A percentile compares a stretch with the other conserved stretches of the same genome.
Evolutionary conservation across 176 grass and related monocot species (phyloP).

Genomic region (Oryza punctata): DNA sequence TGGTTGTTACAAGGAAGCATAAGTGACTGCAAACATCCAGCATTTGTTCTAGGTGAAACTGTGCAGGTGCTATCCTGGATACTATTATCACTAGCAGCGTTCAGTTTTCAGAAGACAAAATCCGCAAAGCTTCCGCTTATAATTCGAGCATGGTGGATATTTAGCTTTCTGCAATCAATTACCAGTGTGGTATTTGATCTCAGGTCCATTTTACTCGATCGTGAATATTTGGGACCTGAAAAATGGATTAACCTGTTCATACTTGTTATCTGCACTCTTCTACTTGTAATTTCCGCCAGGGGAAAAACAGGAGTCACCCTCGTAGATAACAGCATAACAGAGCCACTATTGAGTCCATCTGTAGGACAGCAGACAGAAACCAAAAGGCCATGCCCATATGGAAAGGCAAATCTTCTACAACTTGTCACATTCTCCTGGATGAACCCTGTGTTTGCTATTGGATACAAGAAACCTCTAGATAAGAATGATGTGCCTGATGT

Average conservation of each 20-base stretch:
- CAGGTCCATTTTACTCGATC: constrained; percentile 45
- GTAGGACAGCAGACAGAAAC: constrained; percentile 56
- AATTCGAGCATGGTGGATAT: constrained; percentile 80
- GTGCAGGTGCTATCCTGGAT: constrained; percentile 75
- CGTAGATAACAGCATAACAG: constrained; percentile 48
- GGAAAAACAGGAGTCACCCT: constrained; percentile 77
- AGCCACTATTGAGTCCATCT: constrained; percentile 68
- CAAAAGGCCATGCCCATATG: constrained; percentile 64
- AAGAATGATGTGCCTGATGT: constrained; percentile 84
- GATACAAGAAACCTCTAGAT: constrained; percentile 87
- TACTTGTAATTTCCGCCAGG: constrained; percentile 66
- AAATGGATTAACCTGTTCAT: constrained; percentile 55
- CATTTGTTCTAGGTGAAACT: constrained; percentile 58
- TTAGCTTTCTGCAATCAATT: constrained; percentile 71
- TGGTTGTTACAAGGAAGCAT: constrained; percentile 40
- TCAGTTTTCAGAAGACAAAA: constrained; percentile 65
- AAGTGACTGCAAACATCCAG: constrained; percentile 51
- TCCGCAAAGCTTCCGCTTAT: constrained; percentile 57
- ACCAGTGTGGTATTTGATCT: constrained; percentile 61
- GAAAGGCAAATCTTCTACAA: constrained; percentile 60
- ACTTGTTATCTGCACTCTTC: constrained; percentile 52
- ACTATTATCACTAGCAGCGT: constrained; percentile 58
- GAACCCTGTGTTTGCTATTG: constrained; percentile 74
- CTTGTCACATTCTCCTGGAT: constrained; percentile 95
- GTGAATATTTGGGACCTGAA: constrained; percentile 43